A percentile compares a stretch with the other conserved stretches of the same genome.
Conservation (phyloP, 129 eudicot genomes). For the Gnaphalium uliginosum region DNA sequence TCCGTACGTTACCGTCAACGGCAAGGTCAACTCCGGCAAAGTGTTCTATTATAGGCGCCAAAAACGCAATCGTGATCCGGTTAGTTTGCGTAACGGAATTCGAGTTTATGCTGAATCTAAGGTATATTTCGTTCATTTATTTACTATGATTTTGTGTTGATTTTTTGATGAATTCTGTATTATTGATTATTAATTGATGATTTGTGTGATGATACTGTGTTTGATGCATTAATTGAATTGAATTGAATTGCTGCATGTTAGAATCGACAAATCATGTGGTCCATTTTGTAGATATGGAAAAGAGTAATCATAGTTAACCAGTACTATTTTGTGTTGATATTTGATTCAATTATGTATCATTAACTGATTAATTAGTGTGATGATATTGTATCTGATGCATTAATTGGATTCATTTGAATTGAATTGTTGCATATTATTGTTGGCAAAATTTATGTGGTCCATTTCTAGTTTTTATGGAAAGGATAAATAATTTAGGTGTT, state of each 20-base stretch:
- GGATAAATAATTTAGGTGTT: not conserved
- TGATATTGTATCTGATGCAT: not conserved
- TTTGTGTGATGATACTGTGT: too few species aligned
- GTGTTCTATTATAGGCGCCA: not conserved
- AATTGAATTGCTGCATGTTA: too few species aligned
- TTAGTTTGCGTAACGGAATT: conserved; percentile 7
- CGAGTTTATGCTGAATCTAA: conserved; percentile 35
- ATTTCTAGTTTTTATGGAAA: not conserved
- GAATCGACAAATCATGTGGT: too few species aligned
- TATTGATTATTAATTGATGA: not conserved
- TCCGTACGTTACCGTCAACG: conserved; percentile 4
- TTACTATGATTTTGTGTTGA: too few species aligned
- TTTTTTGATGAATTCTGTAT: not conserved
- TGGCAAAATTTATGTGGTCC: not conserved
- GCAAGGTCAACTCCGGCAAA: conserved; percentile 25
- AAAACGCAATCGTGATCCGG: conserved; percentile 21
- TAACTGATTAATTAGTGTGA: not conserved
- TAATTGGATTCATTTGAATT: not conserved
- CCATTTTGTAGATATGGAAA: too few species aligned
- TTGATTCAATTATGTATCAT: too few species aligned
- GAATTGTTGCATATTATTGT: not conserved
- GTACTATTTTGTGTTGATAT: not conserved
- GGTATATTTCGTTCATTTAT: conserved; percentile 16
- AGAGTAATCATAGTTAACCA: too few species aligned
- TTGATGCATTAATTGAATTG: too few species aligned